Evolutionary conservation across 495 filamentous ascomycete species (phyloP), one percentile per base, ranked within the genome.

Genomic region (Penicillium lagena): DNA sequence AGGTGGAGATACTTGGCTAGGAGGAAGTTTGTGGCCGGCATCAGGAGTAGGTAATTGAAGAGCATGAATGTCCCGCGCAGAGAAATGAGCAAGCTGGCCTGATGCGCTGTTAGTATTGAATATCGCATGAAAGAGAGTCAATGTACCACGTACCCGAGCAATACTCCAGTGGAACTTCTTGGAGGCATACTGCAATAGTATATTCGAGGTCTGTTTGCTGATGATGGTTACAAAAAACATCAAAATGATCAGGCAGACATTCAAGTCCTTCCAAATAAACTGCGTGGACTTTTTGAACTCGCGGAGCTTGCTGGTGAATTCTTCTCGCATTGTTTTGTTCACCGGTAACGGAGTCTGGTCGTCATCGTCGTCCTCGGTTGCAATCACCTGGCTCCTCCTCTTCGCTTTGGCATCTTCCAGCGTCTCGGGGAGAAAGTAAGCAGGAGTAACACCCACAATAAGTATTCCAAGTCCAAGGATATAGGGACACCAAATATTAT

Each of bases 351-450:
- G 37, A 9, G 41, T n/a, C 2, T 22, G 40, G n/a, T 30, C 46
- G 10, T 31, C 29, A 11, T 42, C 42, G 33, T 37, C 22, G 35
- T 37, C 10, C 11, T 34, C 29, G 12, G 39, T 12, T 35, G 15
- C 6, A 13, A 29, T 28, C 11, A 15, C 35, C 27, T 38, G 9
- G 12, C 7, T 29, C 14, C 28, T 22, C 5, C 35, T n/a, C 31
- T 54, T 56, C n/a, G 46, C 48, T 42, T 56, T 52, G 29, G 48
- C 45, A 34, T 51, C 46, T 42, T 39, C 40, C 22, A 75, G 58
- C 9, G 67, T 78, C 46, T 79, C 74, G 1, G 74, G 74, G 1
- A 77, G 52, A 15, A 74, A 49, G 0, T 69, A 42, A n/a, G 62
- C 35, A 11, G 62, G 42, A 7, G 48, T 27, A 13, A 45, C 42